These are phyloP conservation scores for Coniella lustricola DNA, from an alignment of 2,329 filamentous ascomycete genomes.

Conservation along the genomic window DNA sequence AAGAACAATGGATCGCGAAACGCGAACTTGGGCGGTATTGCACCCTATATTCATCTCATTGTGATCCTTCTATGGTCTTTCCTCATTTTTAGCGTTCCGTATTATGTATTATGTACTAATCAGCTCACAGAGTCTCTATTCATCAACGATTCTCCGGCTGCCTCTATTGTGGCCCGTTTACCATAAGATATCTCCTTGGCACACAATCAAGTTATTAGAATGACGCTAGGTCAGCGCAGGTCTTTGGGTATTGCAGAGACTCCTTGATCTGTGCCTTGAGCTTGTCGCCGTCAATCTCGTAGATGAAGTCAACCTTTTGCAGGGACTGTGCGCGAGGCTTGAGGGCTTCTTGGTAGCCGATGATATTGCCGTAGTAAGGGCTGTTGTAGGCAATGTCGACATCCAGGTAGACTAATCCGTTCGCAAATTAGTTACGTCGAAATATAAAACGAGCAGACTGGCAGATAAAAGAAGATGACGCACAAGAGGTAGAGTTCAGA, in stretches of 20 bases:
- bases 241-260: slow-evolving; percentile 33
- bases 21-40: no score
- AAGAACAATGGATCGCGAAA: no score
- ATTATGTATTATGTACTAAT: no score
- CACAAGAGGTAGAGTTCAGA: slow-evolving; percentile 20
- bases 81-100: no score
- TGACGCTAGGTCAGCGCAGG: slow-evolving; percentile 26
- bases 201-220: background rate
- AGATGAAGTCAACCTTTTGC: slow-evolving; percentile 18
- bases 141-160: no score
- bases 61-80: no score
- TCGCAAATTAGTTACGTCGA: no score
- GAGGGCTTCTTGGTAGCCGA: slow-evolving; percentile 17
- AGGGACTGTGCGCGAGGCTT: slow-evolving; percentile 16
- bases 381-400: slow-evolving; percentile 20
- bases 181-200: no score
- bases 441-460: background rate
- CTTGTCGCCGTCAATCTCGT: slow-evolving; percentile 19
- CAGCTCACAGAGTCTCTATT: no score
- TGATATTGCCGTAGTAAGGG: slow-evolving; percentile 19
- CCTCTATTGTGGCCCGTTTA: no score
- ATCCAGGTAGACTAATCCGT: slow-evolving; percentile 19
- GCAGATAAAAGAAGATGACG: background rate
- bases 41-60: no score
- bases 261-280: slow-evolving; percentile 31